These are phyloP conservation scores for Aspergillus fumigatiaffinis DNA, from an alignment of 2,329 filamentous ascomycete genomes.

Conservation along the genomic window DNA sequence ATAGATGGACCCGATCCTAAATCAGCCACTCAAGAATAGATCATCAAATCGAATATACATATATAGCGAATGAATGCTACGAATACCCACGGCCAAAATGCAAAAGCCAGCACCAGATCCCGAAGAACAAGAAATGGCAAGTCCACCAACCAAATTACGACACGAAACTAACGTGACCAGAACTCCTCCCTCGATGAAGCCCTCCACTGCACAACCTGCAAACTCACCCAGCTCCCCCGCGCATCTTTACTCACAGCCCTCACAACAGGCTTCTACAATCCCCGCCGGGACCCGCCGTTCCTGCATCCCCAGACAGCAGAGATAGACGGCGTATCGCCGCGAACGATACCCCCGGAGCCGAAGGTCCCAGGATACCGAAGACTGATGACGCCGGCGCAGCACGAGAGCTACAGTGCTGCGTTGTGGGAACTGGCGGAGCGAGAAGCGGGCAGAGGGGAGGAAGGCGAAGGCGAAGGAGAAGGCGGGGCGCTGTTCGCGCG, in stretches of 20 bases:
- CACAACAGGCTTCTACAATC: conserved; percentile 13
- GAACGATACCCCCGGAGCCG: neutral
- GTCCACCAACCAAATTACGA: neutral
- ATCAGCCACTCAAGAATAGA: too few species aligned
- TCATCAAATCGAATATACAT: too few species aligned
- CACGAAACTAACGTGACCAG: too few species aligned
- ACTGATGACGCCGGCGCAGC: conserved; percentile 3
- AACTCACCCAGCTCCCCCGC: conserved; percentile 9
- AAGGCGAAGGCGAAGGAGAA: conserved; percentile 1
- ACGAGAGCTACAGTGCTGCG: conserved; percentile 6
- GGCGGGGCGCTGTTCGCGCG: conserved; percentile 19
- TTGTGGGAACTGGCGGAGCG: neutral
- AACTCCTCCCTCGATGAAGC: conserved; percentile 21
- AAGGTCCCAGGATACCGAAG: conserved; percentile 8
- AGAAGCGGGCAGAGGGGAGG: conserved; percentile 2
- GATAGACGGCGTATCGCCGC: conserved; percentile 2
- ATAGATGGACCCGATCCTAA: too few species aligned
- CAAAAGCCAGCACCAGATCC: too few species aligned
- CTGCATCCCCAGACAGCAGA: conserved; percentile 1
- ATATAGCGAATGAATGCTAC: too few species aligned
- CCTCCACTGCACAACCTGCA: conserved; percentile 22
- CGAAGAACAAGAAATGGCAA: too few species aligned
- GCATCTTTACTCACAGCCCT: conserved; percentile 15
- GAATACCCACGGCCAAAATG: too few species aligned
- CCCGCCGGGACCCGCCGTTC: conserved; percentile 19